A percentile compares a stretch with the other conserved stretches of the same genome.
Evolutionary conservation across 306 rosid genomes (phyloP).

Genomic region (Glycine latifolia): DNA sequence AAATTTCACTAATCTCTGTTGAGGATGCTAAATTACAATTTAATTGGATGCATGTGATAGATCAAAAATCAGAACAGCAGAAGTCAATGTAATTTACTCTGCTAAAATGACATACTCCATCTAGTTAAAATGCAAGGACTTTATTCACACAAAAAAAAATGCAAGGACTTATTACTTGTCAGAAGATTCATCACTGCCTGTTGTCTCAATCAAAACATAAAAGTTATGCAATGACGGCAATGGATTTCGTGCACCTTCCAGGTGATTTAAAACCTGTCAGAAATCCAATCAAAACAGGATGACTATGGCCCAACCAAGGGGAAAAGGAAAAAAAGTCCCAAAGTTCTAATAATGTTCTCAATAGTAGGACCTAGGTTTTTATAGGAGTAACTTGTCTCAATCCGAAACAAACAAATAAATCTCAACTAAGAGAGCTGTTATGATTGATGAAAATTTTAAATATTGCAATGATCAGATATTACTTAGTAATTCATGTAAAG

Average conservation of each 20-base stretch:
- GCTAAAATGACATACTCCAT: conserved; percentile 13
- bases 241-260: conserved; percentile 93
- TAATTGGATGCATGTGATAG: background rate
- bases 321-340: conserved; percentile 18
- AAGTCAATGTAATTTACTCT: conserved; percentile 19
- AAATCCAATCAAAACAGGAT: conserved; percentile 46
- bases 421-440: conserved; percentile 26
- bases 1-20: conserved; percentile 5
- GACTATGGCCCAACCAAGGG: conserved; percentile 35
- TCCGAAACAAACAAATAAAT: background rate
- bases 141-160: background rate
- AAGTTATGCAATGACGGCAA: conserved; percentile 75
- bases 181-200: conserved; percentile 87
- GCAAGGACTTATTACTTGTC: conserved; percentile 64
- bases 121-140: background rate
- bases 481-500: conserved; percentile 7
- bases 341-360: conserved; percentile 30
- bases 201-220: conserved; percentile 90
- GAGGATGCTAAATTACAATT: conserved; percentile 17
- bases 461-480: conserved; percentile 30
- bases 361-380: conserved; percentile 26
- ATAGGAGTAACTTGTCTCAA: background rate
- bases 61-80: conserved; percentile 7
- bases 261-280: conserved; percentile 72
- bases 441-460: conserved; percentile 15